Conservation (phyloP, 192 early-diverging fungal genomes). For the Entomortierella beljakovae region DNA sequence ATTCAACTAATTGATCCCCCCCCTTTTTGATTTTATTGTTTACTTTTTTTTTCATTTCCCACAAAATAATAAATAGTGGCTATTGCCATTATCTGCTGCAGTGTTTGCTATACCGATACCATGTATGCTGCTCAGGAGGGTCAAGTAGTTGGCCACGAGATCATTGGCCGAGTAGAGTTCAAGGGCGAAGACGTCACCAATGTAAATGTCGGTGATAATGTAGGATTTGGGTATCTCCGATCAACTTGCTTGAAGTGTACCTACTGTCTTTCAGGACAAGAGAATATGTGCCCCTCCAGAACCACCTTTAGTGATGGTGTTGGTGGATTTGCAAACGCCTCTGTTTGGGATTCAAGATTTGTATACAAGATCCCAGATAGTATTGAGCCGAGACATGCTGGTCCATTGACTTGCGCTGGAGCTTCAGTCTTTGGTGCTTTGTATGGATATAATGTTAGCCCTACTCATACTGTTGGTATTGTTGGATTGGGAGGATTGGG, state of each 20-base stretch:
- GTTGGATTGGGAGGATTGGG: conserved; percentile 87
- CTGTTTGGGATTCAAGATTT: conserved; percentile 61
- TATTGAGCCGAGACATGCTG: conserved; percentile 68
- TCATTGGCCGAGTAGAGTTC: conserved; percentile 70
- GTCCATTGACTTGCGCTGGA: conserved; percentile 86
- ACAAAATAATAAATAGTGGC: conserved; percentile 9
- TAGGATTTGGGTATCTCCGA: conserved; percentile 71
- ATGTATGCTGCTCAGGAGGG: conserved; percentile 48
- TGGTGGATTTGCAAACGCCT: conserved; percentile 71
- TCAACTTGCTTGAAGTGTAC: conserved; percentile 65
- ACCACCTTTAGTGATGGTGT: conserved; percentile 66
- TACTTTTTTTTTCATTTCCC: background rate
- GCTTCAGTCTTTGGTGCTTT: conserved; percentile 81
- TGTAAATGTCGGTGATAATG: conserved; percentile 67
- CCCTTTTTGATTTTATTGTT: no score
- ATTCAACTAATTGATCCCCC: no score
- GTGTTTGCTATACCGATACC: conserved; percentile 50
- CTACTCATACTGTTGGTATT: conserved; percentile 75
- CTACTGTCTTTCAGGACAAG: conserved; percentile 61
- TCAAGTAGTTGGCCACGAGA: conserved; percentile 76
- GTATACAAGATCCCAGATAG: conserved; percentile 72
- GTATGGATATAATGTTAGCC: conserved; percentile 66
- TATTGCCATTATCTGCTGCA: conserved; percentile 39
- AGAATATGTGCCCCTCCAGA: conserved; percentile 64
- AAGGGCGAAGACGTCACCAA: conserved; percentile 66